phyloP scores from a whole-genome alignment of 2,329 filamentous ascomycete genomes.

The Gnomoniopsis sp. region DNA sequence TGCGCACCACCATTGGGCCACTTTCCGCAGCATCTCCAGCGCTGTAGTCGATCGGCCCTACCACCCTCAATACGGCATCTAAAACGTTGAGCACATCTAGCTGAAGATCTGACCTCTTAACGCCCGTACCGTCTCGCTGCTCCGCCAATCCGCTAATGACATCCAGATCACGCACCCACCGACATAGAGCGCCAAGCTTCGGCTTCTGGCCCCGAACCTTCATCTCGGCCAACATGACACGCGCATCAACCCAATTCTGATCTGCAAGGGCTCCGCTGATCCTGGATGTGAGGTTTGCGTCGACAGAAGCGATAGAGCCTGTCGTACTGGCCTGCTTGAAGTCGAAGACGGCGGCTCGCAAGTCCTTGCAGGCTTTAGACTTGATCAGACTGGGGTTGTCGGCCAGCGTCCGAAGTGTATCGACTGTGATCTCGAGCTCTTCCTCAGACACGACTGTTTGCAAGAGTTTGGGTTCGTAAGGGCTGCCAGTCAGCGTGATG shows the following conservation, averaged over 20 bases:
- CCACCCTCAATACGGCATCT: constrained; percentile 62
- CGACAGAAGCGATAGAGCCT: constrained; percentile 54
- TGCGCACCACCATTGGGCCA: constrained; percentile 53
- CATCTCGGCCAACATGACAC: constrained; percentile 67
- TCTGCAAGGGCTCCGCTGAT: constrained; percentile 65
- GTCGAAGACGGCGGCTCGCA: constrained; percentile 64
- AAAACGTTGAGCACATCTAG: constrained; percentile 57
- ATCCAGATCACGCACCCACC: constrained; percentile 70
- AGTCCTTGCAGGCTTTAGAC: constrained; percentile 63
- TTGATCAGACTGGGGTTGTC: constrained; percentile 62
- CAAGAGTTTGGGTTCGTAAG: constrained; percentile 9
- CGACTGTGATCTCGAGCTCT: constrained; percentile 18
- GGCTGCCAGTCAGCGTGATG: constrained; percentile 1
- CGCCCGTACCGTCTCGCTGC: constrained; percentile 39
- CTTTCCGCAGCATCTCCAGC: background rate
- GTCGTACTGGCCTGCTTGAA: constrained; percentile 68
- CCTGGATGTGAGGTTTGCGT: constrained; percentile 62
- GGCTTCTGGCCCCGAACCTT: constrained; percentile 61
- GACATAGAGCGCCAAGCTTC: constrained; percentile 65
- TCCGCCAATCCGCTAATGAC: constrained; percentile 64
- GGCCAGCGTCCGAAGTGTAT: constrained; percentile 12
- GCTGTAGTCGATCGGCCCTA: constrained; percentile 56
- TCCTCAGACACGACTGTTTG: constrained; percentile 16
- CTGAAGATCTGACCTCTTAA: constrained; percentile 42
- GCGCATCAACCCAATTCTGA: constrained; percentile 62